These are phyloP conservation scores for Pterulicium gracile DNA, from an alignment of 1,284 basidiomycete genomes.

Conservation along the genomic window DNA sequence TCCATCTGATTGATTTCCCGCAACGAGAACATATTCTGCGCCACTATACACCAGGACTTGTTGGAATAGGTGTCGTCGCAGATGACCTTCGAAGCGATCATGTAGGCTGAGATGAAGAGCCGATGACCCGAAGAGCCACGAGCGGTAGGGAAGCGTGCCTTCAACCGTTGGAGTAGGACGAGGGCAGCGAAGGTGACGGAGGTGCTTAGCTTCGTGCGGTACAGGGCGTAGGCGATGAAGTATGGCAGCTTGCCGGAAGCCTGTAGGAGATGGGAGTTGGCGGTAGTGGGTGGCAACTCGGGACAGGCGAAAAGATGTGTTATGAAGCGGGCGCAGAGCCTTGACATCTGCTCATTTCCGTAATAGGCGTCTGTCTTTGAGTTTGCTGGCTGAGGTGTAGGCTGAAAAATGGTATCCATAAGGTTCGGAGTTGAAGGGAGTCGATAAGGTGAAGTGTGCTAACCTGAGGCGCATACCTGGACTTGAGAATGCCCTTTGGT, in stretches of 20 bases:
- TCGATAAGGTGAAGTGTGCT: not conserved
- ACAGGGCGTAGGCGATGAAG: conserved; percentile 85
- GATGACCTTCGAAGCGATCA: conserved; percentile 87
- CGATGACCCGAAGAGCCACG: conserved; percentile 88
- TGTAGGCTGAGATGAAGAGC: conserved; percentile 86
- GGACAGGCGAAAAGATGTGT: conserved; percentile 73
- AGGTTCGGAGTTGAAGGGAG: too few relatives aligned
- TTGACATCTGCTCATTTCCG: conserved; percentile 62
- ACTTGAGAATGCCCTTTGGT: not conserved
- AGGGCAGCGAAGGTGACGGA: conserved; percentile 83
- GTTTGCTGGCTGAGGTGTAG: not conserved
- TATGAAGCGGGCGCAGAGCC: conserved; percentile 66
- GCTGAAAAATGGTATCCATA: not conserved
- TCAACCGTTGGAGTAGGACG: conserved; percentile 77
- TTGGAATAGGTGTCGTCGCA: conserved; percentile 96
- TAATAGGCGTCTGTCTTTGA: conserved; percentile 53
- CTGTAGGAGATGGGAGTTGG: conserved; percentile 27
- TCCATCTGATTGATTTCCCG: conserved; percentile 96
- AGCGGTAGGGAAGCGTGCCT: conserved; percentile 86
- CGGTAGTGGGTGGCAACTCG: conserved; percentile 42
- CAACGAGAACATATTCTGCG: conserved; percentile 83
- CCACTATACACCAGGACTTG: conserved; percentile 92
- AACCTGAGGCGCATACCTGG: not conserved
- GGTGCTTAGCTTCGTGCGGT: conserved; percentile 75
- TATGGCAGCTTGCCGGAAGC: conserved; percentile 48